Evolutionary conservation across 768 basidiomycete genomes (phyloP), one percentile per base, ranked within the genome.

Genomic region (Pleurotus pulmonarius): DNA sequence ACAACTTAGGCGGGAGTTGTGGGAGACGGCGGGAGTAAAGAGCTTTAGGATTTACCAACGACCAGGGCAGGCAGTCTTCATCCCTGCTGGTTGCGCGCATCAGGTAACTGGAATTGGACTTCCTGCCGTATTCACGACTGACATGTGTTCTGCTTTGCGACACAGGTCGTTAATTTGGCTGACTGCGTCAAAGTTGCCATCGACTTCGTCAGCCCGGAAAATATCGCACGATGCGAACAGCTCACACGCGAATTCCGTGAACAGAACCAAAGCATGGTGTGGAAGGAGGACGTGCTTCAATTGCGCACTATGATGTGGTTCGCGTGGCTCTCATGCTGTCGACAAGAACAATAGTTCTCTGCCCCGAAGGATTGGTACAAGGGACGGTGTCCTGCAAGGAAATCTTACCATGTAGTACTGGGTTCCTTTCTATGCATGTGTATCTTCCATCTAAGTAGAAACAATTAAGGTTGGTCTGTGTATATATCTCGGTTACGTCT

Each of bases 151-250:
- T 39, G 60, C 24, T 49, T 15, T 46, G 51, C 9, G 15, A 26
- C 62, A 16, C 63, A 96, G 86, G 94, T 97, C 7, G 89, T 90
- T 62, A 97, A 98, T 67, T 73, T 94, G 49, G 81, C 92, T n/a
- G 94, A 97, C 69, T 95, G 92, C 65, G 86, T 98, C 75, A 98
- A 98, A 73, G 92, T 97, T 51, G 94, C 95, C 25, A 81, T 89
- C 64, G 95, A 98, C 71, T 98, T 94, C 69, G 93, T 97, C 61
- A 92, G 89, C 76, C 88, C 94, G 43, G 92, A 97, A 75, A 97
- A 96, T 67, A 86, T 98, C 39, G 75, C 73, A 47, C 83, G 92
- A 34, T 98, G 95, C 70, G 91, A 91, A 70, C 77, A 79, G 68
- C 78, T 98, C 55, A 94, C 91, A 58, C 77, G 79, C 61, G 94